Base-by-base conservation (phyloP, 140 eudicot species). In the Stevia rebaudiana region DNA sequence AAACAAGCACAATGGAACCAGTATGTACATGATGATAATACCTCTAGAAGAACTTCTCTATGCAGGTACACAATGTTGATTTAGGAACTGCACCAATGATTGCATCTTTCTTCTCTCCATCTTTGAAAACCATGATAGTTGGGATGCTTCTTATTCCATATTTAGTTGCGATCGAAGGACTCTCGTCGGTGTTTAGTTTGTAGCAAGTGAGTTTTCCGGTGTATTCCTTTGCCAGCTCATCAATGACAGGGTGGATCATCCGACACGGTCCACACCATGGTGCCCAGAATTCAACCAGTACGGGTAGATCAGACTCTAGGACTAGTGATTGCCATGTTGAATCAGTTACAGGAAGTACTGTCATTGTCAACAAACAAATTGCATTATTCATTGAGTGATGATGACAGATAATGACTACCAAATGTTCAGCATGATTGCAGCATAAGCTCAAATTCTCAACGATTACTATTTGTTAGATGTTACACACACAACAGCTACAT, bases 241-340 rank as follows among this genome's bases (percentile, higher is more conserved):
- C 86, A 3, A 87, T 79, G 33, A 77, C 65, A 0, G 92, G 88
- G 69, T 75, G 85, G 79, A 87, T 81, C 83, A 87, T 87, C 33
- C 88, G 84, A 70, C 95, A 87, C 3, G 95, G 95, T 10, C 95
- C 95, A 8, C 95, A 87, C 95, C 95, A 87, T 19, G 95, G 95
- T 37, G 95, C 95, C 95, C 95, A 87, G 64, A 87, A 87, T 33
- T 87, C 95, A 37, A 87, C 91, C 51, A 87, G 52, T 13, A 61
- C 61, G 30, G 61, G 61, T 40, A 55, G 61, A 28, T 55, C 41
- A 24, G 61, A 55, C 61, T 55, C 61, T n/a, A 55, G 41, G 22
- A 55, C 61, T 7, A 25, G 61, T 30, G 61, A 55, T 24, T 55
- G 61, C 61, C 61, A 55, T 55, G 61, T 28, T 55, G 41, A 5